Percentiles rank a stretch among this genome's conserved stretches.
These are phyloP conservation scores for Penicillium cinerascens DNA, from an alignment of 495 filamentous ascomycete genomes.

Conservation along the genomic window DNA sequence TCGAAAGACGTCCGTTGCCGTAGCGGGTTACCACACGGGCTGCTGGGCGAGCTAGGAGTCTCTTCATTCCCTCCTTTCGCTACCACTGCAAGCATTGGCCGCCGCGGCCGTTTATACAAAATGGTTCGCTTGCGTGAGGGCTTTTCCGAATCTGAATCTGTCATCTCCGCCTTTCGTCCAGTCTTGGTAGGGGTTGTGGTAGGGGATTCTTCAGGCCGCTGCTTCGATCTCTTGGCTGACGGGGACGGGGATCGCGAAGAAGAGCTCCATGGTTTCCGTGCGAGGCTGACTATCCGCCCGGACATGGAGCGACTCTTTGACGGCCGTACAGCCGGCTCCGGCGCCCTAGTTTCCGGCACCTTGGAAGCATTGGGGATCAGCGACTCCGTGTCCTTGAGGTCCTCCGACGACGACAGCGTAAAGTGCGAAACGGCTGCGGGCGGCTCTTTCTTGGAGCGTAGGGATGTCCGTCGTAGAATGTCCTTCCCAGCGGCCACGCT, in stretches of 20 bases:
- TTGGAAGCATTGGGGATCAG: conserved; percentile 14
- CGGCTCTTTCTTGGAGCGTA: conserved; percentile 37
- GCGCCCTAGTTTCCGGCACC: conserved; percentile 33
- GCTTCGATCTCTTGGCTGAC: conserved; percentile 36
- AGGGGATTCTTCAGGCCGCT: conserved; percentile 35
- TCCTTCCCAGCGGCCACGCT: conserved; percentile 45
- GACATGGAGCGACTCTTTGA: conserved; percentile 53
- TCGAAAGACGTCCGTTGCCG: conserved; percentile 58
- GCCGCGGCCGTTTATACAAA: conserved; percentile 43
- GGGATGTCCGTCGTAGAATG: conserved; percentile 43
- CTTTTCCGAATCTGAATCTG: conserved; percentile 23
- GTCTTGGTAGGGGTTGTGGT: conserved; percentile 13
- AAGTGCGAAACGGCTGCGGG: conserved; percentile 37
- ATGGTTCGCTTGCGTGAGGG: conserved; percentile 38
- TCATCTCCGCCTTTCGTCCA: conserved; percentile 19
- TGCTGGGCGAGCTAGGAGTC: conserved; percentile 39
- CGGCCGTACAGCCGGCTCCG: conserved; percentile 40
- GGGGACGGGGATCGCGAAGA: conserved; percentile 62
- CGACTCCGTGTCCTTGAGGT: conserved; percentile 29
- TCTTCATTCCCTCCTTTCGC: conserved; percentile 43
- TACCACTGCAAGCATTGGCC: conserved; percentile 50
- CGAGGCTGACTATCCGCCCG: conserved; percentile 62
- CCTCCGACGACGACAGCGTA: conserved; percentile 34
- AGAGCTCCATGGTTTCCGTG: conserved; percentile 66
- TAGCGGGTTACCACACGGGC: conserved; percentile 48